Percentiles rank a stretch among this genome's conserved stretches.
Conservation (phyloP, 495 filamentous ascomycete species). For the Hypoxylon fuscum region DNA sequence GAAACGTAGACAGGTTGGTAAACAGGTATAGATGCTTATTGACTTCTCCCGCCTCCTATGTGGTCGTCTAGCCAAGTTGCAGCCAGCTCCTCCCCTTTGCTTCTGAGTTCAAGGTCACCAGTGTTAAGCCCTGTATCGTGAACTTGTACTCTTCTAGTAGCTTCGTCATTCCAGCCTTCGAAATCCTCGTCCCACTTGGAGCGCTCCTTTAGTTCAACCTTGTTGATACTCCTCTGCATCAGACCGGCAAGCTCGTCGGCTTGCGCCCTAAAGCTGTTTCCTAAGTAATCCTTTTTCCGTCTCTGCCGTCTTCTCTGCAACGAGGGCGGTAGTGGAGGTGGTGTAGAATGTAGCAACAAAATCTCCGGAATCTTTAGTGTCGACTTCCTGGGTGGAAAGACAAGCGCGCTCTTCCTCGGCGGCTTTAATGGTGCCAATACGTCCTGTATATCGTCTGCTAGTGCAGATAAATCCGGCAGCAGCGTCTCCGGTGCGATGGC, state of each 20-base stretch:
- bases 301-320: slow-evolving; percentile 3
- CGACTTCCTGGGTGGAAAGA: slow-evolving; percentile 49
- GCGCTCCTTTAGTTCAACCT: slow-evolving; percentile 44
- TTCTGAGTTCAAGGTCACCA: slow-evolving; percentile 1
- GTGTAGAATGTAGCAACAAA: slow-evolving; percentile 47
- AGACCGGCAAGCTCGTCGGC: slow-evolving; percentile 45
- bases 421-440: slow-evolving; percentile 5
- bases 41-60: slow-evolving; percentile 1
- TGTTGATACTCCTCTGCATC: slow-evolving; percentile 52
- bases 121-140: slow-evolving; percentile 16
- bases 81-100: slow-evolving; percentile 19
- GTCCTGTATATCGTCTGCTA: slow-evolving; percentile 7
- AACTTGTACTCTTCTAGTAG: slow-evolving; percentile 25
- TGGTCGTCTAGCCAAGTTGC: slow-evolving; percentile 36
- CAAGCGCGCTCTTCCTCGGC: slow-evolving; percentile 41
- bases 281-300: slow-evolving; percentile 9
- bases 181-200: slow-evolving; percentile 39
- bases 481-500: slow-evolving; percentile 6
- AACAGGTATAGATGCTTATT: too few relatives aligned
- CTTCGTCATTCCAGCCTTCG: slow-evolving; percentile 28
- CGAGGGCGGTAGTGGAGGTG: slow-evolving; percentile 12
- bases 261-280: slow-evolving; percentile 48
- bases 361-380: slow-evolving; percentile 49
- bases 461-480: not conserved
- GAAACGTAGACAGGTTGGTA: too few relatives aligned